Evolutionary conservation across 176 grass and related monocot genomes (phyloP).

Genomic region (Aegilops longissima): DNA sequence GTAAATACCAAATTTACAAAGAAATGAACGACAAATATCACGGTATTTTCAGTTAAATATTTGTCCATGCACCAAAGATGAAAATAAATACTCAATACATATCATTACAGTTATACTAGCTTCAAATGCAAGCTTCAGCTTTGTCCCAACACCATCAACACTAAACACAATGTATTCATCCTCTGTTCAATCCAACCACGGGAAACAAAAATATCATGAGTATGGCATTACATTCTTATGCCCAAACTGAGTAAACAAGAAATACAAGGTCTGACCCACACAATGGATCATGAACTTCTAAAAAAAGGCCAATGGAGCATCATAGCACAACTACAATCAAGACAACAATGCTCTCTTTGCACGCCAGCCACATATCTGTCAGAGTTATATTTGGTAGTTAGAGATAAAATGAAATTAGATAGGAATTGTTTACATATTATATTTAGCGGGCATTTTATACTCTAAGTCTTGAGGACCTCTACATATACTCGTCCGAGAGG

Average conservation of each 20-base stretch:
- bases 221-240: background rate
- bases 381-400: background rate
- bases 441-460: background rate
- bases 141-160: slow-evolving; percentile 83
- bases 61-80: background rate
- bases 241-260: background rate
- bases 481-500: background rate
- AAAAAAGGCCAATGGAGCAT: background rate
- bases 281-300: background rate
- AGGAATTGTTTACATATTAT: background rate
- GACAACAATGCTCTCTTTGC: background rate
- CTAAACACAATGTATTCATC: slow-evolving; percentile 69
- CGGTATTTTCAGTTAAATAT: background rate
- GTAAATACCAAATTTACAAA: too few relatives aligned
- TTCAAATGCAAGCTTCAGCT: slow-evolving; percentile 97
- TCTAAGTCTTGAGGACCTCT: background rate
- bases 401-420: background rate
- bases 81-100: background rate
- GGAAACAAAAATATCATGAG: background rate
- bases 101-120: background rate
- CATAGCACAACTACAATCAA: background rate
- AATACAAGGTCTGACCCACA: background rate
- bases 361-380: background rate
- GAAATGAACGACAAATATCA: background rate
- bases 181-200: slow-evolving; percentile 40